These are phyloP conservation scores for Pseudoperonospora humuli DNA, from an alignment of 352 stramenopile genomes.

Conservation along the genomic window DNA sequence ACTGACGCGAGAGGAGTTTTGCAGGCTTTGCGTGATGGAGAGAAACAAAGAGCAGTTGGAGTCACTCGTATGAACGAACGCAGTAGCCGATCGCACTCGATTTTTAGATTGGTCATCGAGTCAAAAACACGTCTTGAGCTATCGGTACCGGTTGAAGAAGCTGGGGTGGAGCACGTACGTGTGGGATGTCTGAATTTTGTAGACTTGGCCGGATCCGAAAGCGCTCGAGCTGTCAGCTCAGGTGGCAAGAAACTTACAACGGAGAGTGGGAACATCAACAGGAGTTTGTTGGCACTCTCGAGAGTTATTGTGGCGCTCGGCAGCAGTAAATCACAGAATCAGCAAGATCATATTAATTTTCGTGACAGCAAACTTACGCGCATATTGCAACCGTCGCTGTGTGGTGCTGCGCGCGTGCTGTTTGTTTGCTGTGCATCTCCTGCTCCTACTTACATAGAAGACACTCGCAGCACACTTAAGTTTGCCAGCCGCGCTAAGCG, in stretches of 20 bases:
- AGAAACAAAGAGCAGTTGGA: slow-evolving; percentile 32
- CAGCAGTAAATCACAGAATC: slow-evolving; percentile 44
- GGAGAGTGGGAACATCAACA: slow-evolving; percentile 53
- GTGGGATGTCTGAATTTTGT: slow-evolving; percentile 84
- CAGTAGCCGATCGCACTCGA: slow-evolving; percentile 49
- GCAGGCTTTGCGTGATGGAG: slow-evolving; percentile 31
- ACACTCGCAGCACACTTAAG: slow-evolving; percentile 87
- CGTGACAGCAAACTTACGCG: slow-evolving; percentile 91
- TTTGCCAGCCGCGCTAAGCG: slow-evolving; percentile 87
- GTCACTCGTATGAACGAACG: slow-evolving; percentile 52
- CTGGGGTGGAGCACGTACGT: slow-evolving; percentile 16
- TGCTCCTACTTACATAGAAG: slow-evolving; percentile 63
- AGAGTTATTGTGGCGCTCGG: slow-evolving; percentile 88
- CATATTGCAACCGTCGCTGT: slow-evolving; percentile 84
- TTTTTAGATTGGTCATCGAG: slow-evolving; percentile 37
- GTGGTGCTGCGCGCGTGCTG: slow-evolving; percentile 70
- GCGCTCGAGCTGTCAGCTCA: slow-evolving; percentile 77
- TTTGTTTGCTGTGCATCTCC: slow-evolving; percentile 85
- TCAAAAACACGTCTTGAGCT: slow-evolving; percentile 24
- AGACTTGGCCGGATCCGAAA: slow-evolving; percentile 90
- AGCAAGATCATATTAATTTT: slow-evolving; percentile 83
- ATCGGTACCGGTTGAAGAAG: slow-evolving; percentile 2
- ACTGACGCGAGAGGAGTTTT: slow-evolving; percentile 32
- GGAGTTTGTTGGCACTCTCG: slow-evolving; percentile 66
- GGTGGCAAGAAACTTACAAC: slow-evolving; percentile 43